These are phyloP conservation scores for Monosporozyma yasuniensis DNA, from an alignment of 805 yeast genomes.

Conservation along the genomic window DNA sequence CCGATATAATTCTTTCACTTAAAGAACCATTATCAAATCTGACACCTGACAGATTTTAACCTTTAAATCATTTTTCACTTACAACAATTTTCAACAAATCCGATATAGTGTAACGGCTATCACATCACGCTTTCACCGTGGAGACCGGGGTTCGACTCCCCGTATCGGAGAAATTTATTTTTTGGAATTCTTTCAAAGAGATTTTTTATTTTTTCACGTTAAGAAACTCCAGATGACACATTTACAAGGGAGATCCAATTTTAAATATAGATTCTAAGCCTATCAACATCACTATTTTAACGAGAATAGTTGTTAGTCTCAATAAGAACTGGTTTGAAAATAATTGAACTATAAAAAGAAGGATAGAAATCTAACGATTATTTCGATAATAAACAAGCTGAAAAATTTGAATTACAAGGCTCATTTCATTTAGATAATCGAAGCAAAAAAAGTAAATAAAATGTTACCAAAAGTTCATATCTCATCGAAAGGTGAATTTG, in stretches of 20 bases:
- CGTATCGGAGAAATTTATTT: constrained; percentile 5
- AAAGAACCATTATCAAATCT: too few relatives aligned
- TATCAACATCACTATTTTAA: background rate
- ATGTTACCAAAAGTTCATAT: constrained; percentile 10
- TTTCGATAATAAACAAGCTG: background rate
- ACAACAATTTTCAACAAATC: background rate
- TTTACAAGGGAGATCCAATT: background rate
- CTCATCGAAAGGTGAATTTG: constrained; percentile 49
- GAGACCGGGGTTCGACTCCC: constrained; percentile 11
- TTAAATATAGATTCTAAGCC: background rate
- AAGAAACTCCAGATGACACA: background rate
- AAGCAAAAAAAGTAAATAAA: background rate
- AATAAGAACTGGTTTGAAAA: too few relatives aligned
- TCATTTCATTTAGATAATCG: background rate
- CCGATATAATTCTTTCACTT: too few relatives aligned
- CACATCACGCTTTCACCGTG: constrained; percentile 11
- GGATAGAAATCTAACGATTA: too few relatives aligned
- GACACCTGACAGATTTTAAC: too few relatives aligned
- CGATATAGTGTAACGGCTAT: constrained; percentile 11
- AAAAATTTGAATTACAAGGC: background rate
- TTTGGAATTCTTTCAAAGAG: background rate
- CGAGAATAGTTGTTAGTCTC: background rate
- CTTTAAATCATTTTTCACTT: too few relatives aligned
- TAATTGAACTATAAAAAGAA: background rate
- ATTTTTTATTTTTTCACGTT: background rate